Percentiles rank a stretch among this genome's conserved stretches.
Conservation (phyloP, 768 basidiomycete species). For the Amylocystis lapponica region DNA sequence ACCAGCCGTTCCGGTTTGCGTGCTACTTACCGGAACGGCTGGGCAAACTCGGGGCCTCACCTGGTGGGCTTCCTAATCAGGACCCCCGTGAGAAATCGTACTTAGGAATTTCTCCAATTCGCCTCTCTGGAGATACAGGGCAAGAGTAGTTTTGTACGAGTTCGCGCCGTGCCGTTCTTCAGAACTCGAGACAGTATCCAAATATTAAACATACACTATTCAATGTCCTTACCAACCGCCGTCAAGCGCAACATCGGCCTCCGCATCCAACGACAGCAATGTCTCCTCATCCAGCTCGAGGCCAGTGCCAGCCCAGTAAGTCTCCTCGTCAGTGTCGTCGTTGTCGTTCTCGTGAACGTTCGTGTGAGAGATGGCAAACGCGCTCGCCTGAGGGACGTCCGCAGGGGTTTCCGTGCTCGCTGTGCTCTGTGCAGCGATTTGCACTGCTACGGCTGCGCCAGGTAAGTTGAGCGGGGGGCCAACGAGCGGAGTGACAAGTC, state of each 20-base stretch:
- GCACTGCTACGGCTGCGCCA: not conserved
- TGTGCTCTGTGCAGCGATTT: not conserved
- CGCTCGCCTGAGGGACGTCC: not conserved
- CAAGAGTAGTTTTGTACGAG: not conserved
- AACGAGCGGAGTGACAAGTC: slow-evolving; percentile 4
- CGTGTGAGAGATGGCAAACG: not conserved
- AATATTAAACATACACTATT: not conserved
- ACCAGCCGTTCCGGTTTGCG: too few species aligned
- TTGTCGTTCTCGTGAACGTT: not conserved
- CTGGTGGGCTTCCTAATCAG: not conserved
- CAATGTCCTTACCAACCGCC: not conserved
- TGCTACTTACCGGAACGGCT: too few species aligned
- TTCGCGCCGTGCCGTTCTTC: too few species aligned
- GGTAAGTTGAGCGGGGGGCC: not conserved
- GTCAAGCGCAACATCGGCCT: slow-evolving; percentile 4
- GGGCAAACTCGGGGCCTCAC: too few species aligned
- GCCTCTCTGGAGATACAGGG: not conserved
- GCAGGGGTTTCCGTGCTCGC: not conserved
- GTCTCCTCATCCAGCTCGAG: not conserved
- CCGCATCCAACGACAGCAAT: slow-evolving; percentile 1
- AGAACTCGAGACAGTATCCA: too few species aligned
- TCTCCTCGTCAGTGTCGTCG: not conserved
- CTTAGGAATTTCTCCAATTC: slow-evolving; percentile 3
- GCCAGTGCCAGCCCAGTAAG: not conserved
- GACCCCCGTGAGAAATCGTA: not conserved